phyloP scores from a whole-genome alignment of 2,329 filamentous ascomycete species.

The Dothideomycetidae sp. region DNA sequence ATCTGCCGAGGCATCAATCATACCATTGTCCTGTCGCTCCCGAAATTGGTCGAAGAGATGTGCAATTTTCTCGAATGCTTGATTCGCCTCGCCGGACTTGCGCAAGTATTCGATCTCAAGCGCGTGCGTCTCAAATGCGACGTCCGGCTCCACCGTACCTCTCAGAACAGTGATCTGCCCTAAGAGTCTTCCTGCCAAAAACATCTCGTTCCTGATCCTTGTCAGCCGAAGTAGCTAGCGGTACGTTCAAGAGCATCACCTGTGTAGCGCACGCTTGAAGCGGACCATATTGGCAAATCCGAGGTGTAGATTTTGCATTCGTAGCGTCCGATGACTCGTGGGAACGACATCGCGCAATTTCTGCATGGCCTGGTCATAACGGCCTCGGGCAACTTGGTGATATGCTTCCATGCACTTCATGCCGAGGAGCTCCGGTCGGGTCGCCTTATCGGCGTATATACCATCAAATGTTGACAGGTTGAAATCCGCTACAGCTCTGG shows the following conservation, averaged over 20 bases:
- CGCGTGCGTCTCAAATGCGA: slow-evolving; percentile 44
- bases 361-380: slow-evolving; percentile 53
- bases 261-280: slow-evolving; percentile 47
- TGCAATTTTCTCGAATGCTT: slow-evolving; percentile 42
- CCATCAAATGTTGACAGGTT: slow-evolving; percentile 61
- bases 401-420: slow-evolving; percentile 58
- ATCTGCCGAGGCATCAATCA: too few species aligned
- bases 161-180: slow-evolving; percentile 38
- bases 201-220: slow-evolving; percentile 38
- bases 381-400: slow-evolving; percentile 50
- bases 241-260: slow-evolving; percentile 18
- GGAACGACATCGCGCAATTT: slow-evolving; percentile 46
- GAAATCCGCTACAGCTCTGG: slow-evolving; percentile 42
- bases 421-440: slow-evolving; percentile 67
- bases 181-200: slow-evolving; percentile 43
- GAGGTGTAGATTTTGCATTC: slow-evolving; percentile 59
- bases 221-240: not conserved
- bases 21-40: slow-evolving; percentile 28
- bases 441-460: slow-evolving; percentile 49
- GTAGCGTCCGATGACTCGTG: slow-evolving; percentile 55
- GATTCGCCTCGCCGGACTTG: slow-evolving; percentile 36
- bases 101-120: slow-evolving; percentile 46
- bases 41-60: slow-evolving; percentile 36
- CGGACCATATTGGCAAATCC: slow-evolving; percentile 54
- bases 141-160: slow-evolving; percentile 38